A percentile compares a stretch with the other conserved stretches of the same genome.
Conservation (phyloP, 164 flowering plant species). For the Aristolochia fimbriata region DNA sequence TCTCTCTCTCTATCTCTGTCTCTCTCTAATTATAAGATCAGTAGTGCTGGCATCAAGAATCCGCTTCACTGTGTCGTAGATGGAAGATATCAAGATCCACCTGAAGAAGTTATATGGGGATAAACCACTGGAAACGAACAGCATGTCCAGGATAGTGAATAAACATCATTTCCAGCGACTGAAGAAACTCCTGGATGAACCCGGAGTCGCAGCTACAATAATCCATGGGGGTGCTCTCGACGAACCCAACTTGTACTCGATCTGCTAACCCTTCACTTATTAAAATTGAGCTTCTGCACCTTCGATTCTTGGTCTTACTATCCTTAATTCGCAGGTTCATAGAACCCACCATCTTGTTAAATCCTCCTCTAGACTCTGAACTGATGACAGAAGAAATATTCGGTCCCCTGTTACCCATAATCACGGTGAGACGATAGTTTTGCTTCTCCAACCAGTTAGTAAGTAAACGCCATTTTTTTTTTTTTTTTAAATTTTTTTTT, state of each 20-base stretch:
- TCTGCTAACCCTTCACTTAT: neutral
- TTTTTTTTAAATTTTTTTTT: too few relatives aligned
- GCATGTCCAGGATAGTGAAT: conserved; percentile 49
- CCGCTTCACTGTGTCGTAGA: conserved; percentile 23
- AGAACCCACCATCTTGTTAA: conserved; percentile 76
- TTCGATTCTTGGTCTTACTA: neutral
- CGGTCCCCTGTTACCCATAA: conserved; percentile 86
- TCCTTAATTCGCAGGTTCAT: conserved; percentile 35
- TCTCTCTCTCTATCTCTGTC: too few relatives aligned
- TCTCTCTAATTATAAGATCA: neutral
- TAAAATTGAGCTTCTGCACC: neutral
- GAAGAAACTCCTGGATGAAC: conserved; percentile 42
- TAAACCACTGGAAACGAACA: conserved; percentile 25
- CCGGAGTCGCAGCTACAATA: conserved; percentile 47
- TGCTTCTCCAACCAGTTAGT: neutral
- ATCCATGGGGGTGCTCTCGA: conserved; percentile 70
- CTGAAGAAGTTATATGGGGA: conserved; percentile 51
- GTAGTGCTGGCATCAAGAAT: neutral
- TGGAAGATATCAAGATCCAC: conserved; percentile 36
- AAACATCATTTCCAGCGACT: conserved; percentile 43
- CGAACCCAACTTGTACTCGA: conserved; percentile 55
- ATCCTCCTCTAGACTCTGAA: conserved; percentile 74
- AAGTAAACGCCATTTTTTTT: too few relatives aligned
- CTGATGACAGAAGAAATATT: conserved; percentile 89
- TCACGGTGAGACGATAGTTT: conserved; percentile 44